Conservation (phyloP, 768 basidiomycete species). For the Tricholoma sp. region DNA sequence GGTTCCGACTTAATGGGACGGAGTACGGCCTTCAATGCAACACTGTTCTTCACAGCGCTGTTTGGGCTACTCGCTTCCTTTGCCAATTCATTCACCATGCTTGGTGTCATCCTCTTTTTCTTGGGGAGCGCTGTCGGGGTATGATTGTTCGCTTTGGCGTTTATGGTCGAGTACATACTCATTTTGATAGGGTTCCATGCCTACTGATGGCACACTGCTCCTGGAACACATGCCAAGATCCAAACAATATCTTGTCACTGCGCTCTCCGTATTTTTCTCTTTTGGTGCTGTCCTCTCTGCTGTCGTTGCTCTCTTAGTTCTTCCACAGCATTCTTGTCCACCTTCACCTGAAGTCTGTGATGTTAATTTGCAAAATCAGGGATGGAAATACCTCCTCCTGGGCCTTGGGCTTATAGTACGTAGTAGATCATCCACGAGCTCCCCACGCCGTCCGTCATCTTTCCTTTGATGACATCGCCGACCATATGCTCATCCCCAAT, state of each 20-base stretch:
- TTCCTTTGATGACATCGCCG: conserved; percentile 1
- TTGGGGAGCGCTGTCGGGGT: conserved; percentile 94
- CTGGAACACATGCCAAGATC: conserved; percentile 89
- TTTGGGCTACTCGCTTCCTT: conserved; percentile 84
- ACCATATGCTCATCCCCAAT: not conserved
- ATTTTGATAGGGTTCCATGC: conserved; percentile 76
- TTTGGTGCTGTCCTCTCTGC: conserved; percentile 86
- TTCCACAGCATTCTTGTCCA: conserved; percentile 75
- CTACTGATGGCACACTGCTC: conserved; percentile 90
- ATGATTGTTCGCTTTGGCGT: conserved; percentile 22
- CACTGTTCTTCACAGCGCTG: conserved; percentile 82
- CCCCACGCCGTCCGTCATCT: not conserved
- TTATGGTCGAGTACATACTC: not conserved
- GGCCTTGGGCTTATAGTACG: conserved; percentile 79
- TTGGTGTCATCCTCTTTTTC: conserved; percentile 80
- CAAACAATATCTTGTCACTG: conserved; percentile 91
- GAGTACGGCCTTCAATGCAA: conserved; percentile 86
- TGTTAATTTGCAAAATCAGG: conserved; percentile 64
- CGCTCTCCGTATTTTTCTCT: conserved; percentile 93
- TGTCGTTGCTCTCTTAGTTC: conserved; percentile 68
- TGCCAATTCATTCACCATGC: conserved; percentile 55
- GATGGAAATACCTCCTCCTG: conserved; percentile 86
- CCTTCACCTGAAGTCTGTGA: conserved; percentile 48
- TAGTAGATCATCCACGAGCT: conserved; percentile 13
- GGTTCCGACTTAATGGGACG: conserved; percentile 89